Evolutionary conservation across 495 filamentous ascomycete genomes (phyloP).

Genomic region (Penicillium arizonense): DNA sequence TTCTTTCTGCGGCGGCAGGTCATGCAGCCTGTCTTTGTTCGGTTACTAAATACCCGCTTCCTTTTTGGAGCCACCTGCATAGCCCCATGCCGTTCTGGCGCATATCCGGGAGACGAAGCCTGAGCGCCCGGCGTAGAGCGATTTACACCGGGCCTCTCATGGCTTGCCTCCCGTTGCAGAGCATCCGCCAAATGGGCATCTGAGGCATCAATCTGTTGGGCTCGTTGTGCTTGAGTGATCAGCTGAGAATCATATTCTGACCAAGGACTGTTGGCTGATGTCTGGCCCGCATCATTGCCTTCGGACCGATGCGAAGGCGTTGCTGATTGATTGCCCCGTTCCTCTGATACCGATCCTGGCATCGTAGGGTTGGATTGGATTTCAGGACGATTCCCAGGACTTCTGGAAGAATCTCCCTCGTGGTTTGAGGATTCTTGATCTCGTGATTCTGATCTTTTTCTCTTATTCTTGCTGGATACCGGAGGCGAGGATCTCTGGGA

Average conservation of each 20-base stretch:
- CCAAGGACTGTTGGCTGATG: constrained; percentile 35
- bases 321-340: constrained; percentile 25
- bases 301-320: constrained; percentile 28
- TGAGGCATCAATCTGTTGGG: constrained; percentile 49
- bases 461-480: constrained; percentile 31
- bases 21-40: constrained; percentile 96
- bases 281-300: constrained; percentile 28
- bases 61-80: constrained; percentile 72
- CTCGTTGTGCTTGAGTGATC: constrained; percentile 42
- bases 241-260: constrained; percentile 43
- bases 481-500: constrained; percentile 28
- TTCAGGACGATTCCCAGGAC: constrained; percentile 16
- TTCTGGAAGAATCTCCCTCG: constrained; percentile 15
- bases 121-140: constrained; percentile 34
- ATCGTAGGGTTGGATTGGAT: constrained; percentile 12
- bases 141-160: constrained; percentile 33
- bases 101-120: constrained; percentile 35
- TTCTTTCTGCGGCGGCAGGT: constrained; percentile 95
- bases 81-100: constrained; percentile 36
- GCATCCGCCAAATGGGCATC: constrained; percentile 50
- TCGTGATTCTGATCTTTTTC: constrained; percentile 41
- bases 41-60: constrained; percentile 90
- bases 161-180: constrained; percentile 47
- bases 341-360: constrained; percentile 22
- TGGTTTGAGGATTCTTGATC: constrained; percentile 23